Conservation (phyloP, 2,329 filamentous ascomycete species). For the Penicillium sp. region DNA sequence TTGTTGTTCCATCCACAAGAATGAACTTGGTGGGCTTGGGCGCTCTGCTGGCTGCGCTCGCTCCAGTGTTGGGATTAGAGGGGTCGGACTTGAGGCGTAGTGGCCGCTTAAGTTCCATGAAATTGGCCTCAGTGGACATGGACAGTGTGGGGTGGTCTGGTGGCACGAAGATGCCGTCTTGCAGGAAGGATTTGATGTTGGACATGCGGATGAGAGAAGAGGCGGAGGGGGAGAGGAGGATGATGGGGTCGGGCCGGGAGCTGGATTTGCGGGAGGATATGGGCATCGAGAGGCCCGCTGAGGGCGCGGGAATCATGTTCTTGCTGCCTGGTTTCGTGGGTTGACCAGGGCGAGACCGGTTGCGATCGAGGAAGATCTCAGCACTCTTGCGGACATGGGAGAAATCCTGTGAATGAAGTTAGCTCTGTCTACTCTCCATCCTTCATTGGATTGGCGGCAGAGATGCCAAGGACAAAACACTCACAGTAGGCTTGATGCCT, state of each 20-base stretch:
- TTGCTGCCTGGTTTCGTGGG: slow-evolving; percentile 36
- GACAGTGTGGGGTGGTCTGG: slow-evolving; percentile 63
- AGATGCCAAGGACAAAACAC: not conserved
- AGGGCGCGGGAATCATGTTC: slow-evolving; percentile 35
- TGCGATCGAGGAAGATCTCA: slow-evolving; percentile 67
- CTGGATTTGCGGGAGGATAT: slow-evolving; percentile 38
- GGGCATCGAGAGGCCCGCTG: slow-evolving; percentile 40
- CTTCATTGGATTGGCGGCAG: not conserved
- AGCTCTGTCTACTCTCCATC: not conserved
- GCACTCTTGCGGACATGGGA: slow-evolving; percentile 88
- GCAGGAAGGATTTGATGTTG: slow-evolving; percentile 93
- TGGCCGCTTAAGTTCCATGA: slow-evolving; percentile 79
- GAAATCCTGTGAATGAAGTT: slow-evolving; percentile 67
- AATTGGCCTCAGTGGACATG: slow-evolving; percentile 67
- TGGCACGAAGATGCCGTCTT: slow-evolving; percentile 76
- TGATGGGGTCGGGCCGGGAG: slow-evolving; percentile 74
- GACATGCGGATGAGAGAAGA: slow-evolving; percentile 92
- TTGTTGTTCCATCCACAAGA: slow-evolving; percentile 85
- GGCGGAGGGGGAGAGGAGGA: slow-evolving; percentile 92
- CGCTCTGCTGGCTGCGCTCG: slow-evolving; percentile 26
- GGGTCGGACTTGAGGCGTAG: slow-evolving; percentile 58
- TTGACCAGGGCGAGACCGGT: slow-evolving; percentile 41
- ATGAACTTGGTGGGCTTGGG: slow-evolving; percentile 83
- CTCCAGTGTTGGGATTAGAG: slow-evolving; percentile 23
- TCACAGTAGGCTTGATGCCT: slow-evolving; percentile 83